Conservation (phyloP, 1,284 basidiomycete genomes). For the Peniophora sp. region DNA sequence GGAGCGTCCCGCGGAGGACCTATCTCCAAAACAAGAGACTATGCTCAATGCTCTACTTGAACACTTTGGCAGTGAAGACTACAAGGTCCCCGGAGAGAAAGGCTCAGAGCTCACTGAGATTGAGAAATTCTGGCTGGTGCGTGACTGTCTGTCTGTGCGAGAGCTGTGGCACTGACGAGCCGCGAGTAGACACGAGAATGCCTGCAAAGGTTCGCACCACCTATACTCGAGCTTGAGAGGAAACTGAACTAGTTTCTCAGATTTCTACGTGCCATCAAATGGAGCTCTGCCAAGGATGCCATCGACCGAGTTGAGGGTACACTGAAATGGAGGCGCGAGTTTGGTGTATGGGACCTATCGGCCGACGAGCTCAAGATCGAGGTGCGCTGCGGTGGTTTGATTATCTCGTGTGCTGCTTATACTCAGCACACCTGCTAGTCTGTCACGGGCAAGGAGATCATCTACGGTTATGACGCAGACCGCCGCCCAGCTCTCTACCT, state of each 20-base stretch:
- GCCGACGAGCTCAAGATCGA: slow-evolving; percentile 62
- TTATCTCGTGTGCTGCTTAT: slow-evolving; percentile 1
- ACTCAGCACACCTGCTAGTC: slow-evolving; percentile 29
- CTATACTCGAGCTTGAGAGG: not conserved
- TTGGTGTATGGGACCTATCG: slow-evolving; percentile 57
- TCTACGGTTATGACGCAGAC: slow-evolving; percentile 69
- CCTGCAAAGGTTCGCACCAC: slow-evolving; percentile 42
- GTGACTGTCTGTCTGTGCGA: slow-evolving; percentile 13
- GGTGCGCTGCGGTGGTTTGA: slow-evolving; percentile 36
- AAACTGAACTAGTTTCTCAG: slow-evolving; percentile 22
- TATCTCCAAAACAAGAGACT: slow-evolving; percentile 40
- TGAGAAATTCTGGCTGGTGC: slow-evolving; percentile 70
- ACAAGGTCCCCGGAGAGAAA: slow-evolving; percentile 39
- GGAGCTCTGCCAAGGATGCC: slow-evolving; percentile 41
- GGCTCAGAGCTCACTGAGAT: slow-evolving; percentile 45
- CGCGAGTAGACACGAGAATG: slow-evolving; percentile 52
- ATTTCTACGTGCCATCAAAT: slow-evolving; percentile 67
- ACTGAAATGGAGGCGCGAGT: slow-evolving; percentile 69
- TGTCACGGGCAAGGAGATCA: slow-evolving; percentile 64
- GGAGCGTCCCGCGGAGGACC: slow-evolving; percentile 22
- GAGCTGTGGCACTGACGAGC: not conserved
- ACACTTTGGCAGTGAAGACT: slow-evolving; percentile 48
- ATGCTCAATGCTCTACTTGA: slow-evolving; percentile 48
- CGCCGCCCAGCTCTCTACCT: slow-evolving; percentile 72
- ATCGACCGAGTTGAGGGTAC: slow-evolving; percentile 62